Percentiles rank a stretch among this genome's conserved stretches.
These are phyloP conservation scores for Lachnellula occidentalis DNA, from an alignment of 2,329 filamentous ascomycete species.

Conservation along the genomic window DNA sequence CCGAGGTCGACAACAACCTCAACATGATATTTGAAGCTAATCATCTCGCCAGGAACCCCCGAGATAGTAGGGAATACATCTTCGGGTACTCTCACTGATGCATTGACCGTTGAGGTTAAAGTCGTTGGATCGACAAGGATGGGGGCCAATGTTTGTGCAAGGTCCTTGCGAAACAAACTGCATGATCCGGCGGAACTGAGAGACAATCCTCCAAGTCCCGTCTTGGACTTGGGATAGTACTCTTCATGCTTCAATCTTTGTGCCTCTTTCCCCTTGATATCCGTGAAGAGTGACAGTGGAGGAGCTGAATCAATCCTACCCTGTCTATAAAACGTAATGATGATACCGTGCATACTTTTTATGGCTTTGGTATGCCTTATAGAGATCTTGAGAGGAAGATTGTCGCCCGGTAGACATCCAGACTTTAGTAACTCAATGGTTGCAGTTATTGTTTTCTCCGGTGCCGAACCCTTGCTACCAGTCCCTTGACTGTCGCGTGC, in stretches of 20 bases:
- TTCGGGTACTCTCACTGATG: constrained; percentile 80
- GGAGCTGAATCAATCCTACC: constrained; percentile 79
- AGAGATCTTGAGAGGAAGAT: constrained; percentile 70
- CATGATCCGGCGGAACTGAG: constrained; percentile 80
- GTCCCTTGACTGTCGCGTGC: constrained; percentile 44
- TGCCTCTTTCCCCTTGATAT: constrained; percentile 53
- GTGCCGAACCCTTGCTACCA: constrained; percentile 47
- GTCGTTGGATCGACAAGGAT: constrained; percentile 80
- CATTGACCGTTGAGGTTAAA: constrained; percentile 72
- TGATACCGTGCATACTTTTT: constrained; percentile 87
- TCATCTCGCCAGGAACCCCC: constrained; percentile 85
- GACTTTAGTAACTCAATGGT: constrained; percentile 77
- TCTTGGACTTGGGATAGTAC: constrained; percentile 80
- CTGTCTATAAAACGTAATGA: constrained; percentile 86
- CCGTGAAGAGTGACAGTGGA: constrained; percentile 43
- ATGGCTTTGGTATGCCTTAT: constrained; percentile 86
- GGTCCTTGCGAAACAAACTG: constrained; percentile 91
- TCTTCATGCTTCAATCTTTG: constrained; percentile 66
- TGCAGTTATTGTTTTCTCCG: constrained; percentile 76
- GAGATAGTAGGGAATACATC: constrained; percentile 89
- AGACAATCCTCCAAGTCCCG: constrained; percentile 79
- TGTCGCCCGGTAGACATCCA: constrained; percentile 81
- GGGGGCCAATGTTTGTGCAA: constrained; percentile 82
- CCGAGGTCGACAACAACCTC: constrained; percentile 92
- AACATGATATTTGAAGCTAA: constrained; percentile 89